phyloP scores from a whole-genome alignment of 371 early-diverging fungal species.

The Syncephalis plumigaleata region DNA sequence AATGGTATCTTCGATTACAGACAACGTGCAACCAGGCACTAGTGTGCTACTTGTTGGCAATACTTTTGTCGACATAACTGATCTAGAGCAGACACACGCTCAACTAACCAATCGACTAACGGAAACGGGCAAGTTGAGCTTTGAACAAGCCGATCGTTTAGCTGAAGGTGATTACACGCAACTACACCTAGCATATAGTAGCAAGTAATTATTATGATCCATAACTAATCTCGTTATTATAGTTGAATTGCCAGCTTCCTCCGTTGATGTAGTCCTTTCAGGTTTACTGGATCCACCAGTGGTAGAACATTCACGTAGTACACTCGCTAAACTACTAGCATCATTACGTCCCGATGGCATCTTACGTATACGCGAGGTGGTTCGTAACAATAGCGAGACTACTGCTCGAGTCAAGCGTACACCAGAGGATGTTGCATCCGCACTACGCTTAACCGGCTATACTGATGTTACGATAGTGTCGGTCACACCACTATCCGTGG shows the following conservation, averaged over 20 bases:
- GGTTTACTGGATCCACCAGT: slow-evolving; percentile 28
- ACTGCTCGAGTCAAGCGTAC: slow-evolving; percentile 15
- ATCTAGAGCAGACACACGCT: background rate
- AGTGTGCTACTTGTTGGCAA: slow-evolving; percentile 3
- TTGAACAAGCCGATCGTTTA: slow-evolving; percentile 1
- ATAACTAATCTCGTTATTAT: too few relatives aligned
- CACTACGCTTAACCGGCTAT: slow-evolving; percentile 46
- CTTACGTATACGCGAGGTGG: slow-evolving; percentile 32
- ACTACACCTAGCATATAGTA: too few relatives aligned
- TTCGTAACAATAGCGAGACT: slow-evolving; percentile 10
- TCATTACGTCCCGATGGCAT: slow-evolving; percentile 34
- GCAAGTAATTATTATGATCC: too few relatives aligned
- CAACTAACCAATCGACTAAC: background rate
- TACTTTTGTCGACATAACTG: background rate
- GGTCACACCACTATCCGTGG: too few relatives aligned
- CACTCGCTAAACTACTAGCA: slow-evolving; percentile 22
- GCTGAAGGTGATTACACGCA: too few relatives aligned
- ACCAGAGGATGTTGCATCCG: slow-evolving; percentile 22
- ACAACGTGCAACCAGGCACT: background rate
- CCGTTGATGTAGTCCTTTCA: slow-evolving; percentile 27
- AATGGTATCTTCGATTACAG: too few relatives aligned
- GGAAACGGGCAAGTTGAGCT: background rate
- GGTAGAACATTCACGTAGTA: slow-evolving; percentile 23
- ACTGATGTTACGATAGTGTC: slow-evolving; percentile 20
- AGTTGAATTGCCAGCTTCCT: slow-evolving; percentile 16